Evolutionary conservation across 176 grass and related monocot genomes (phyloP), one percentile per base, ranked within the genome.

Genomic region (Elymus sibiricus): DNA sequence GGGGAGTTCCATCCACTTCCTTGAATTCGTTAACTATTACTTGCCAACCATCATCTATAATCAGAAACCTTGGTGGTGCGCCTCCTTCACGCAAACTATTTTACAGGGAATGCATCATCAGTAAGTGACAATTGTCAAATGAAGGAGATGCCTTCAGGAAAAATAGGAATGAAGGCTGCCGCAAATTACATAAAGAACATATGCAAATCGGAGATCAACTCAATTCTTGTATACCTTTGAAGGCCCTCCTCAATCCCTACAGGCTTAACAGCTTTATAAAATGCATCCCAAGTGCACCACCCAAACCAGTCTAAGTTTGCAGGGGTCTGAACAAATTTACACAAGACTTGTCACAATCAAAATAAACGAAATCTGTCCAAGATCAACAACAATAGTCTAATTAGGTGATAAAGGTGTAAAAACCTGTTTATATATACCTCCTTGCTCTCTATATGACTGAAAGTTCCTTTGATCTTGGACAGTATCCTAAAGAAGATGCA

Each of bases 211-310:
- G 5, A 62, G 31, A 7, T 35, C 70, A 64, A 49, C 43, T 32
- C 12, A 21, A 24, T 38, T 61, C 9, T 14, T 60, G 28, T 56
- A 37, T 74, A 94, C 86, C 89, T 94, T 59, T 78, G 63, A 72
- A 94, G 70, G 27, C 92, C 92, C 38, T 87, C 76, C 9, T 81
- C 78, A 22, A 91, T 84, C 29, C 89, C 89, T 31, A 11, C 17
- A 27, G 89, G 83, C 44, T 71, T 87, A 3, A 94, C 92, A 75
- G 67, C 70, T 68, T 90, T 94, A 70, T 94, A 94, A 86, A 94
- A 94, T 74, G 92, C 92, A 85, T 94, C 92, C 92, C 87, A 94
- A 42, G 89, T 94, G 65, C 89, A 94, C 89, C 86, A 94, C 2
- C 92, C 89, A 82, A 91, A 91, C 92, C 92, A 91, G 58, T 94